Base-by-base conservation (phyloP, 2,329 filamentous ascomycete species). In the Cladosporium halotolerans region DNA sequence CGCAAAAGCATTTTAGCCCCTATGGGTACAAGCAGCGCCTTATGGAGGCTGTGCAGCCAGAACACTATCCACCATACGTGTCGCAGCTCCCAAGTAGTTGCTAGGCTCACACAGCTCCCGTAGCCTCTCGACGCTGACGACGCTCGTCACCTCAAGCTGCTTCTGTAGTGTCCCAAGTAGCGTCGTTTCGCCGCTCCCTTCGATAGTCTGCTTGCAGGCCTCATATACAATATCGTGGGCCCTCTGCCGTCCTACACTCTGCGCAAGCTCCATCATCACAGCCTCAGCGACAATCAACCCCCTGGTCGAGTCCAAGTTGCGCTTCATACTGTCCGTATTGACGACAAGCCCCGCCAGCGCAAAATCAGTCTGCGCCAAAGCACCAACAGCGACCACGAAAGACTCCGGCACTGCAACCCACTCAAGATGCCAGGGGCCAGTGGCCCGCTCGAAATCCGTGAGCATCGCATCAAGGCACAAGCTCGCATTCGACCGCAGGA, bases 261-360 rank as follows among this genome's bases (percentile, higher is more conserved):
- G 62, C 10, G 61, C 64, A 38, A 72, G 59, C 33, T 67, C 67
- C 55, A 70, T 73, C 65, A 71, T 72, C 47, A 71, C 72, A 23
- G 67, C 70, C 53, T 70, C 70, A 3, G 65, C 67, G 23, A 66
- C 71, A 36, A 65, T 66, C 33, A 65, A 61, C 3, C 66, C 71
- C 31, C 62, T 63, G 1, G 66, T 67, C 3, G 66, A 66, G 6
- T 67, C 63, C 9, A 68, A 43, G 52, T 66, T 65, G 32, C 51
- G 58, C 47, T 44, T 43, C 66, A 67, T 67, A 2, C 54, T 55
- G 6, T 59, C 54, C n/a, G 45, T 50, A 47, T 65, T 58, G 3
- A 68, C 62, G 8, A 65, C 63, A 10, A 68, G 43, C 0, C 63
- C 64, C 2, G 52, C 53, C 2, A 68, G 41, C 10, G 63, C 58